Evolutionary conservation across 208 protist genomes (phyloP).

Genomic region (Acanthamoeba sp.): DNA sequence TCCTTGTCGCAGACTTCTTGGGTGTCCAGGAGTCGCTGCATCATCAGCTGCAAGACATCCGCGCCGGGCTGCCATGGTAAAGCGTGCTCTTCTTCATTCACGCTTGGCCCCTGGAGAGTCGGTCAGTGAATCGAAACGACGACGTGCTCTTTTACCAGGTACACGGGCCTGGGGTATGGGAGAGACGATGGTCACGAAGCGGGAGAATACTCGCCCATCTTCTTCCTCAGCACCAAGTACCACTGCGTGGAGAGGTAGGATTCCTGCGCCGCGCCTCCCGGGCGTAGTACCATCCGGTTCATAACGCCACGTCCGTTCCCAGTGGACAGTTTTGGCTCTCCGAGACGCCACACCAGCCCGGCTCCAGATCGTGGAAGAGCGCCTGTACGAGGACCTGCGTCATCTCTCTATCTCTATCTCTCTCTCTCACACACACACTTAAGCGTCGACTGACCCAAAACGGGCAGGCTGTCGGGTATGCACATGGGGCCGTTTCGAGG

Average conservation of each 20-base stretch:
- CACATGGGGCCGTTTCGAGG: slow-evolving; percentile 15
- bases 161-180: neutral
- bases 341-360: neutral
- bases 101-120: too few relatives aligned
- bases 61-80: neutral
- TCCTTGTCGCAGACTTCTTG: neutral
- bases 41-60: slow-evolving; percentile 20
- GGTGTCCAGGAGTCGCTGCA: slow-evolving; percentile 16
- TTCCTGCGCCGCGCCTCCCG: neutral
- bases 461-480: slow-evolving; percentile 33
- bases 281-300: neutral
- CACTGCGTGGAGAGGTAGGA: neutral
- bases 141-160: neutral
- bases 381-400: neutral
- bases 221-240: slow-evolving; percentile 36
- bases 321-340: slow-evolving; percentile 41
- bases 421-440: too few relatives aligned
- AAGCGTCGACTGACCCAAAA: too few relatives aligned
- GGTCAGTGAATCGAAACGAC: too few relatives aligned
- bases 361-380: slow-evolving; percentile 23
- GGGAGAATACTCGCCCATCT: neutral
- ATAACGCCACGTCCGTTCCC: too few relatives aligned
- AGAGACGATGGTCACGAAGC: slow-evolving; percentile 24
- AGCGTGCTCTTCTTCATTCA: neutral
- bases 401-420: neutral